Base-by-base conservation (phyloP, 306 rosid species). In the Sechiopsis laciniata region DNA sequence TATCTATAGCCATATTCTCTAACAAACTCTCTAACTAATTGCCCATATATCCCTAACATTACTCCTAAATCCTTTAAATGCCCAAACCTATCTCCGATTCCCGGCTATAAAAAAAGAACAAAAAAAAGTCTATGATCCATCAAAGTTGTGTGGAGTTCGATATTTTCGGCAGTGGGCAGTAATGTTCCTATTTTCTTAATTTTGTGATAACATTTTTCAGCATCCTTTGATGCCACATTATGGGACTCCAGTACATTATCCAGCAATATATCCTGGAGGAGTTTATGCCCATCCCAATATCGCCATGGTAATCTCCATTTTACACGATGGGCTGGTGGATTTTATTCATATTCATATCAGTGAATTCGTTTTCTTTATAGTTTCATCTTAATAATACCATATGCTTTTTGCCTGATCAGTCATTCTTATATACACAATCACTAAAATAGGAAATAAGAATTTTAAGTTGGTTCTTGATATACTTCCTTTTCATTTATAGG, bases 181-280 rank as follows among this genome's bases (percentile, higher is more conserved):
- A 8, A 17, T 35, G 32, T 32, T 73, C 2, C 32, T 68, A 14
- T 22, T 73, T 56, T 55, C 17, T 55, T n/a, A 72, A 55, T 72
- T 55, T 46, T 45, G 5, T 40, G 69, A 59, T 9, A 11, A 13
- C 29, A 46, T 42, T 76, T 85, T 84, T 58, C 96, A 95, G 99
- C 97, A 90, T 81, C 97, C 85, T 73, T 71, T 95, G 75, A 95
- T 95, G 75, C 88, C 96, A 0, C 97, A 96, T 8, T 95, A 95
- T 78, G 99, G 99, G 68, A 88, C 97, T 26, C 99, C 97, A 10
- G 93, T 95, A 68, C 99, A 96, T 1, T 95, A 91, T 78, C 91
- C 92, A 62, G 95, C 99, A 75, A 55, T 95, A 8, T 95, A 91
- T 83, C 97, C 95, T 0, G 99, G 93, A 37, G 86, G 87, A 80